These are phyloP conservation scores for Corinectria fuckeliana DNA, from an alignment of 2,329 filamentous ascomycete genomes.

Conservation along the genomic window DNA sequence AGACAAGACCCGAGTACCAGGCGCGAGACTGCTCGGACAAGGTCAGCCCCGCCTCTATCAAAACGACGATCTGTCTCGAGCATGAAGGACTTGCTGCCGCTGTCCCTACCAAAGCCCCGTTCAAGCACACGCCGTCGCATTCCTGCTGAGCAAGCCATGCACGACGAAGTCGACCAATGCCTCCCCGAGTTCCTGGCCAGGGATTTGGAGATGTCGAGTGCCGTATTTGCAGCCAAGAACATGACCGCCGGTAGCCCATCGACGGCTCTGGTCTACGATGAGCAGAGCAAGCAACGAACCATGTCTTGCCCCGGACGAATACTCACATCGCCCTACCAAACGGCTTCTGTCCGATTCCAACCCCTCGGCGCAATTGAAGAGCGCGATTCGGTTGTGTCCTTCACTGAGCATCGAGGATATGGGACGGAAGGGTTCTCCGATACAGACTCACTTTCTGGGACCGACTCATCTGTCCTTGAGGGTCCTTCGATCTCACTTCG, in stretches of 20 bases:
- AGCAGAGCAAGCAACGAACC: slow-evolving; percentile 26
- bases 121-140: slow-evolving; percentile 32
- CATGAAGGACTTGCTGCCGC: slow-evolving; percentile 49
- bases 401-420: slow-evolving; percentile 36
- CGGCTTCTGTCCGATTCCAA: slow-evolving; percentile 40
- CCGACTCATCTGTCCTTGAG: slow-evolving; percentile 42
- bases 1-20: slow-evolving; percentile 27
- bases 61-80: slow-evolving; percentile 46
- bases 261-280: slow-evolving; percentile 43
- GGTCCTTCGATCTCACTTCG: slow-evolving; percentile 43
- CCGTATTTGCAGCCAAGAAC: slow-evolving; percentile 56
- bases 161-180: slow-evolving; percentile 49
- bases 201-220: slow-evolving; percentile 57
- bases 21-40: slow-evolving; percentile 20
- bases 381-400: slow-evolving; percentile 44
- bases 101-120: slow-evolving; percentile 42
- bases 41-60: slow-evolving; percentile 25
- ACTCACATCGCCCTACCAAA: slow-evolving; percentile 38
- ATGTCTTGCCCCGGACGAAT: slow-evolving; percentile 28
- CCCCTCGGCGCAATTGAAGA: slow-evolving; percentile 47
- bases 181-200: slow-evolving; percentile 62
- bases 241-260: slow-evolving; percentile 60
- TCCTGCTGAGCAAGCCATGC: slow-evolving; percentile 35
- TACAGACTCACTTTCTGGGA: slow-evolving; percentile 40
- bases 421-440: slow-evolving; percentile 42